phyloP scores from a whole-genome alignment of 306 rosid species.

The Arachis stenosperma region DNA sequence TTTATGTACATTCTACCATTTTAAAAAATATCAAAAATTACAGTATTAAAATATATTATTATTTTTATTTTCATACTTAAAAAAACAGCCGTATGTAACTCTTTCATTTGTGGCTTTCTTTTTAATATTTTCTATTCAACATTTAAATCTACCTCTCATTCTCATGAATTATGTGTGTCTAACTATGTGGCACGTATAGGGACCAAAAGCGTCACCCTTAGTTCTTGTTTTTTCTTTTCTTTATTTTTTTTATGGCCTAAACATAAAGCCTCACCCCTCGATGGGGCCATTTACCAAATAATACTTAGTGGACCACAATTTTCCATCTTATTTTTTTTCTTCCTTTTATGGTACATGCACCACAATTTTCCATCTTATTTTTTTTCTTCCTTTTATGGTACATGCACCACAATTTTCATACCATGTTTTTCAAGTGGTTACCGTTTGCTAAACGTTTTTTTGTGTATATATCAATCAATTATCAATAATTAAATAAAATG shows the following conservation, averaged over 20 bases:
- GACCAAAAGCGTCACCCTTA: not conserved
- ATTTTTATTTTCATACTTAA: too few relatives aligned
- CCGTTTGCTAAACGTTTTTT: too few relatives aligned
- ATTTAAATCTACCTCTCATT: not conserved
- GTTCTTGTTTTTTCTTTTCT: too few relatives aligned
- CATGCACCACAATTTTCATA: not conserved
- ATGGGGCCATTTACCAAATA: not conserved
- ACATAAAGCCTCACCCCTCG: too few relatives aligned
- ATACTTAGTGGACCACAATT: not conserved
- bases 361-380: not conserved
- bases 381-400: not conserved
- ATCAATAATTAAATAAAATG: not conserved
- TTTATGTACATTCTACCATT: too few relatives aligned
- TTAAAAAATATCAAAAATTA: too few relatives aligned
- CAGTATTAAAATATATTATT: too few relatives aligned
- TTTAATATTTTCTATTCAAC: too few relatives aligned
- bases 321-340: not conserved
- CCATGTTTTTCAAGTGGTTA: not conserved
- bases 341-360: not conserved
- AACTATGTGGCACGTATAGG: not conserved
- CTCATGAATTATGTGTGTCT: not conserved
- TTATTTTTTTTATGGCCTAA: too few relatives aligned
- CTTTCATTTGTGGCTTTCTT: not conserved
- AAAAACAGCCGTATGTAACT: too few relatives aligned
- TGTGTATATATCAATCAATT: too few relatives aligned